A percentile compares a stretch with the other conserved stretches of the same genome.
Conservation (phyloP, 2,329 filamentous ascomycete genomes). For the Fusarium euwallaceae region DNA sequence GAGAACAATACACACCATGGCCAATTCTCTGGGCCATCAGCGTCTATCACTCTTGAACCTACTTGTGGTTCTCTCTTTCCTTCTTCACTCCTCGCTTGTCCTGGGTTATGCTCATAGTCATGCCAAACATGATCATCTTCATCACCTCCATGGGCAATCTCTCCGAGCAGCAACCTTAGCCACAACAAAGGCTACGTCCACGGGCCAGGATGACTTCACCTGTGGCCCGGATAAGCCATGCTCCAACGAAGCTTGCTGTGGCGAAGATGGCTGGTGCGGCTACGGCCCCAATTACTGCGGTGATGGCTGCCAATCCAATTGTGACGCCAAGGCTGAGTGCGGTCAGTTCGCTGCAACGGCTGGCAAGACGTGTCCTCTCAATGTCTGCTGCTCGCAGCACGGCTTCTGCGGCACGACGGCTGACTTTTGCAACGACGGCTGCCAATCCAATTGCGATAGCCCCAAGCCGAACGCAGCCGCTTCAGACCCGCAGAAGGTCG, state of each 20-base stretch:
- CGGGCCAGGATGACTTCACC: neutral
- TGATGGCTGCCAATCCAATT: neutral
- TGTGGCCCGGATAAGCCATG: neutral
- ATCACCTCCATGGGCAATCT: neutral
- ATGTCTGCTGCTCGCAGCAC: neutral
- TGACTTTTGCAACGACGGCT: neutral
- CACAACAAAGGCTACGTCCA: neutral
- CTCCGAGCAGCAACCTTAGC: neutral
- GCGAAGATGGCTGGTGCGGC: neutral
- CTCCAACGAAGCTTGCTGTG: neutral
- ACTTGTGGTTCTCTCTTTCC: neutral
- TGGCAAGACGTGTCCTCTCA: neutral
- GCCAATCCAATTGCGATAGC: neutral
- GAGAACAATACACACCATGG: neutral
- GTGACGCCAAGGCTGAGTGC: neutral
- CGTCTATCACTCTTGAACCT: neutral
- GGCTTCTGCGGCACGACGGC: neutral
- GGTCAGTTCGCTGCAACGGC: neutral
- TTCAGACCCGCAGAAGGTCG: neutral
- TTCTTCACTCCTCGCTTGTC: neutral
- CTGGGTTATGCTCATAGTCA: neutral
- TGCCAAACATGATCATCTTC: neutral
- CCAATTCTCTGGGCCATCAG: neutral
- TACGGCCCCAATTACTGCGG: neutral
- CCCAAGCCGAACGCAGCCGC: neutral